Base-by-base conservation (phyloP, 768 basidiomycete species). In the Dioszegia aurantiaca region DNA sequence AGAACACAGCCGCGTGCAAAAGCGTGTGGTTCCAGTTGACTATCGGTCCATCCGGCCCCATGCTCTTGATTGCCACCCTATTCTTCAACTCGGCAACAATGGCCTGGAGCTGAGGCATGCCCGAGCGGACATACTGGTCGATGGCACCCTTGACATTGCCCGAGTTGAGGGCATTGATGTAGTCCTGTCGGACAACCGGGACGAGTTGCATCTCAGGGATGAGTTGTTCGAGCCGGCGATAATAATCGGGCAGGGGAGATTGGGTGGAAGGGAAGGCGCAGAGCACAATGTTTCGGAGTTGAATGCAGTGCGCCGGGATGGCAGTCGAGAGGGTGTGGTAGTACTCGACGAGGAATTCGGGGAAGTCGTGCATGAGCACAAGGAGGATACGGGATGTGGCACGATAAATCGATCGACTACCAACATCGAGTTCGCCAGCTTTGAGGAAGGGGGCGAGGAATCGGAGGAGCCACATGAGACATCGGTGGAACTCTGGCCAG, bases 361-460 rank as follows among this genome's bases (percentile, higher is more conserved):
- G 95, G 82, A 98, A 98, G 78, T 98, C 95, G 77, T 99, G 93
- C 19, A 99, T 84, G 51, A 99, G 86, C 58, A 98, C 91, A 45
- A 99, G 83, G 46, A 99, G 84, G 28, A 99, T 82, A 33, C 93
- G 85, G 44, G 95, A 81, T 21, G 91, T 84, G 21, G 91, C 95
- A 41, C 89, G 86, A 80, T 93, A 97, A 41, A 99, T 83, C 62
- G 90, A 87, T 41, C 88, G 83, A 21, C 88, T 87, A 4, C 91
- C 86, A 23, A 83, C 82, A 63, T 87, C 84, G 41, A 98, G 82
- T 12, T 86, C 84, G 19, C 68, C 67, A 30, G 87, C 83, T 69
- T 86, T 87, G 67, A 99, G 81, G 82, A 97, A 94, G 1, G 92
- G 91, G 1, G 86, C 82, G 45, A 98, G 80, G 80, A 99, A 99